phyloP scores from a whole-genome alignment of 768 basidiomycete genomes.

The Cyclocybe cylindracea region DNA sequence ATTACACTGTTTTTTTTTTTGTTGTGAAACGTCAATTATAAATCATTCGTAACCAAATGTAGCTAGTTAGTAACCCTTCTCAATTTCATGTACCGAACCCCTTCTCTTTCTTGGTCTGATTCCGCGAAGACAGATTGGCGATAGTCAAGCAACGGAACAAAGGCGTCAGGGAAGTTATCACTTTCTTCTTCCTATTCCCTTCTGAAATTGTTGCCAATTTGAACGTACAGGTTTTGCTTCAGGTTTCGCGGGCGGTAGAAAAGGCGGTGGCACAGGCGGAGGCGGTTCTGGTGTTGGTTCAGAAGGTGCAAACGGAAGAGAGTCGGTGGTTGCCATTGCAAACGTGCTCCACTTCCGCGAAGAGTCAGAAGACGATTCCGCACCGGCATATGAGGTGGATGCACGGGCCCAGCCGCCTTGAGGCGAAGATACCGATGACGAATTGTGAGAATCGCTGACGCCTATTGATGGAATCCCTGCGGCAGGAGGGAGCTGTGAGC shows the following conservation, averaged over 20 bases:
- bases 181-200: slow-evolving; percentile 33
- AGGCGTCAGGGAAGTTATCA: slow-evolving; percentile 1
- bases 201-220: slow-evolving; percentile 64
- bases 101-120: not conserved
- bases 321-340: too few species aligned
- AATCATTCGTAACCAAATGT: slow-evolving; percentile 40
- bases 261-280: slow-evolving; percentile 16
- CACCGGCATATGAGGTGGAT: slow-evolving; percentile 2
- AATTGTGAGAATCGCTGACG: not conserved
- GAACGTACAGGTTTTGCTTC: slow-evolving; percentile 36
- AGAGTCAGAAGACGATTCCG: slow-evolving; percentile 3
- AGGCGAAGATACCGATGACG: not conserved
- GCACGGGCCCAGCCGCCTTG: slow-evolving; percentile 9
- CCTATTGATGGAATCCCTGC: too few species aligned
- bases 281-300: slow-evolving; percentile 23
- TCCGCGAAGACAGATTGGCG: not conserved
- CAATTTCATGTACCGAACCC: slow-evolving; percentile 13
- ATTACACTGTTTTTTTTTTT: slow-evolving; percentile 12
- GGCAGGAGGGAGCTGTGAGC: slow-evolving; percentile 19
- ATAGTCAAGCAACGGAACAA: slow-evolving; percentile 1
- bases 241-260: slow-evolving; percentile 12
- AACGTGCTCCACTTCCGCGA: slow-evolving; percentile 4
- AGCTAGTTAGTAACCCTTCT: slow-evolving; percentile 51
- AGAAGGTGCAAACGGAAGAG: slow-evolving; percentile 11
- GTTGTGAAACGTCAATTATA: slow-evolving; percentile 14